These are phyloP conservation scores for Crithidia brevicula DNA, from an alignment of 208 protist genomes.

Conservation along the genomic window DNA sequence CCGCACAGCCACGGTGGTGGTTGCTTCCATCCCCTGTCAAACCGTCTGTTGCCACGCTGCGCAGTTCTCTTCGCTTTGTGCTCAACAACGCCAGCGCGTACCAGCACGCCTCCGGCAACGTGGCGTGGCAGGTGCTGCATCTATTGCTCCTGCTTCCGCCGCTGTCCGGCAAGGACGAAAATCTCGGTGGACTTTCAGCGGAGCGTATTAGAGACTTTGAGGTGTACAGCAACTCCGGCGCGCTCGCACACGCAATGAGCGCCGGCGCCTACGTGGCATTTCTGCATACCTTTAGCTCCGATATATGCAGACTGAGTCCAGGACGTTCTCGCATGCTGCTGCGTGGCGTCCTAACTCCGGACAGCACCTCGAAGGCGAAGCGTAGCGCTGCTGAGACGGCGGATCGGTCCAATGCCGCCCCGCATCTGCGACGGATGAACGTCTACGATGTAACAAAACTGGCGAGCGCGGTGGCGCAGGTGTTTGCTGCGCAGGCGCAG, in stretches of 20 bases:
- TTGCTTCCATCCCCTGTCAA: neutral
- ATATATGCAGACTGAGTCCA: neutral
- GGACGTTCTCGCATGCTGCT: neutral
- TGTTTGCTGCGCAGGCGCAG: neutral
- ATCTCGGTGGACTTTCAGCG: neutral
- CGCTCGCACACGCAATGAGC: constrained; percentile 5
- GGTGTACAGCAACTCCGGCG: neutral
- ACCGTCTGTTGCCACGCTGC: constrained; percentile 10
- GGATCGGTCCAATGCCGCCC: neutral
- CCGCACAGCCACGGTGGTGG: constrained; percentile 19
- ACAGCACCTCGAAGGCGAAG: neutral
- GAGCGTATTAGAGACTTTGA: constrained; percentile 7
- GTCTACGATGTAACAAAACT: constrained; percentile 25
- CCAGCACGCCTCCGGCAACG: constrained; percentile 13
- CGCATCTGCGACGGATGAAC: constrained; percentile 10
- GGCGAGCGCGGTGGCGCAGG: constrained; percentile 13
- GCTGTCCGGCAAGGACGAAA: neutral
- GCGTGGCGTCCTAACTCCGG: neutral
- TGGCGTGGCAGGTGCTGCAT: constrained; percentile 37
- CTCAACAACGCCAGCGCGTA: neutral
- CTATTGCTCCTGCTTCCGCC: constrained; percentile 21
- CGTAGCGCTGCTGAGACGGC: neutral
- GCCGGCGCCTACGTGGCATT: constrained; percentile 22
- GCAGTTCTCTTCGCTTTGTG: neutral
- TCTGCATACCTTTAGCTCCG: constrained; percentile 13